Percentiles rank a stretch among this genome's conserved stretches.
Conservation (phyloP, 116 monocot species). For the Dioscorea cayenensis region DNA sequence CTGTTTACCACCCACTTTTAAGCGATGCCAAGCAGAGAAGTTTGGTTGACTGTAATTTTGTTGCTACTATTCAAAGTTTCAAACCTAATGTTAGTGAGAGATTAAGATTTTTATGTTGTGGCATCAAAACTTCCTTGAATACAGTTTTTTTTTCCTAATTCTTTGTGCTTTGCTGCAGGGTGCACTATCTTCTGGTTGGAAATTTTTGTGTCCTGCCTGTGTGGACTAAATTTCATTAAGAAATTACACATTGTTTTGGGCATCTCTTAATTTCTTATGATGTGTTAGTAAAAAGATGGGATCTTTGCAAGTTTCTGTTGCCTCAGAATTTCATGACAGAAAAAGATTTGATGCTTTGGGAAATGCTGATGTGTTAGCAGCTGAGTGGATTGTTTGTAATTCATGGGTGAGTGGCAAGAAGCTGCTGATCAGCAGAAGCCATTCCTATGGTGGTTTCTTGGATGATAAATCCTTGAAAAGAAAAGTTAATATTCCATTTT, state of each 20-base stretch:
- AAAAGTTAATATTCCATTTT: neutral
- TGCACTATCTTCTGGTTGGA: neutral
- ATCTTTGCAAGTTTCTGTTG: neutral
- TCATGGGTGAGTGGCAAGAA: neutral
- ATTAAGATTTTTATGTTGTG: too few relatives aligned
- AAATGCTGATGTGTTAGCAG: neutral
- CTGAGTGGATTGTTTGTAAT: conserved; percentile 1
- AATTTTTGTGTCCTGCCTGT: neutral
- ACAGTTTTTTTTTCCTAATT: neutral
- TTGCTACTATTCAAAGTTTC: neutral
- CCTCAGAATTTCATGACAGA: neutral
- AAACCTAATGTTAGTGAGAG: too few relatives aligned
- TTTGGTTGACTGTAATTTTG: neutral
- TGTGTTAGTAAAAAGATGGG: conserved; percentile 1
- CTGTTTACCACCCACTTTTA: too few relatives aligned
- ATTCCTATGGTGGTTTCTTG: neutral
- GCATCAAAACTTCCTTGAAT: neutral
- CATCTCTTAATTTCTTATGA: neutral
- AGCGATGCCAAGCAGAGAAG: neutral
- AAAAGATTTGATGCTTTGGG: neutral
- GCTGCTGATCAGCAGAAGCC: neutral
- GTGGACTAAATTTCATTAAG: neutral
- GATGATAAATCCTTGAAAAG: neutral
- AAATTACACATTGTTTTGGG: neutral
- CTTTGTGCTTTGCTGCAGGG: neutral